Conservation (phyloP, 2,329 filamentous ascomycete genomes). For the Plectosphaerella plurivora region DNA sequence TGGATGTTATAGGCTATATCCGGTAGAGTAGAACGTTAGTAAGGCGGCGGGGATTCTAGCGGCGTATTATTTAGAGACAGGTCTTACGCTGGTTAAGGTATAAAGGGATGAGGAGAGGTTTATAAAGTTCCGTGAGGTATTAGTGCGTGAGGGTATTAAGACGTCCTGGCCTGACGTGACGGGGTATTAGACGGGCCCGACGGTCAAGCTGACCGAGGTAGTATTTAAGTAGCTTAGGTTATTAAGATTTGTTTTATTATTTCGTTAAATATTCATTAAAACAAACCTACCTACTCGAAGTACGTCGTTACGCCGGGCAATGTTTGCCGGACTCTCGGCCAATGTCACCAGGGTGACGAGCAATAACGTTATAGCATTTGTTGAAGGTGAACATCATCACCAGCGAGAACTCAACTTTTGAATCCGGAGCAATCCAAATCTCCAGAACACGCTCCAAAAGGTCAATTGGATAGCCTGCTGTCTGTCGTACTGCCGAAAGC, state of each 20-base stretch:
- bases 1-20: constrained; percentile 20
- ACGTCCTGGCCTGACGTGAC: constrained; percentile 11
- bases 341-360: too few species aligned
- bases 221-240: too few species aligned
- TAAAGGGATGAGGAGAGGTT: constrained; percentile 11
- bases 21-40: constrained; percentile 22
- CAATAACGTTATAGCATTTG: too few species aligned
- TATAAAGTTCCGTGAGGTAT: constrained; percentile 6
- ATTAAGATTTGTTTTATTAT: too few species aligned
- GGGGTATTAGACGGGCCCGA: constrained; percentile 11
- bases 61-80: constrained; percentile 16
- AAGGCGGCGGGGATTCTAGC: constrained; percentile 18
- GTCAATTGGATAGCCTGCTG: constrained; percentile 5
- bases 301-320: too few species aligned
- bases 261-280: too few species aligned
- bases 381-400: too few species aligned
- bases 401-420: constrained; percentile 3
- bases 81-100: constrained; percentile 14
- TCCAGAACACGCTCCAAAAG: constrained; percentile 1
- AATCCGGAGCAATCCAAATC: constrained; percentile 3
- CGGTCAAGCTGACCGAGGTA: too few species aligned
- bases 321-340: too few species aligned
- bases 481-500: constrained; percentile 3
- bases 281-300: too few species aligned
- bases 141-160: constrained; percentile 10